A percentile compares a stretch with the other conserved stretches of the same genome.
Conservation (phyloP, 2,329 filamentous ascomycete genomes). For the Trichoderma sp. region DNA sequence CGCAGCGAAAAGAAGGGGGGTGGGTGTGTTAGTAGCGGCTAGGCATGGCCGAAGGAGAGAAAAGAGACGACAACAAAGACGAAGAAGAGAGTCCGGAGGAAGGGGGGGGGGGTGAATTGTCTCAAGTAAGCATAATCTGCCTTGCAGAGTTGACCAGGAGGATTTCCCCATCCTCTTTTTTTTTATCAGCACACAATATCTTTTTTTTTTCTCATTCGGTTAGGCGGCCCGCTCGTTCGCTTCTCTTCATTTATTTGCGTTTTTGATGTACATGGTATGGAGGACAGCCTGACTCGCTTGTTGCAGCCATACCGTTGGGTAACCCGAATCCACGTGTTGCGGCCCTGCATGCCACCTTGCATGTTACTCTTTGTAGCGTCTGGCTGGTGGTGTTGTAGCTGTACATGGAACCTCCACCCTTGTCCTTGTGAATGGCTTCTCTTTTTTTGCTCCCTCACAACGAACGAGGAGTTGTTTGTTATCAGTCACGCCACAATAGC, state of each 20-base stretch:
- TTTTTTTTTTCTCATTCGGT: neutral
- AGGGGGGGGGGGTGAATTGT: neutral
- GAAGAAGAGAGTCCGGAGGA: neutral
- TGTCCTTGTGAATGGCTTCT: neutral
- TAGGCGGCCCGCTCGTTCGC: neutral
- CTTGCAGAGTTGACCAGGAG: neutral
- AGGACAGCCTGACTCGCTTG: slow-evolving; percentile 16
- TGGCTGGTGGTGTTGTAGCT: neutral
- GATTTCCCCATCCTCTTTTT: neutral
- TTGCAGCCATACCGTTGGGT: slow-evolving; percentile 5
- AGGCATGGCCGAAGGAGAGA: neutral
- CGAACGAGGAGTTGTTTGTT: neutral
- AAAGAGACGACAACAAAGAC: too few relatives aligned
- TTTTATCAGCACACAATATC: neutral
- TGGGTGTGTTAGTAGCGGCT: neutral
- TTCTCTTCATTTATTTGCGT: neutral
- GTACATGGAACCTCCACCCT: neutral
- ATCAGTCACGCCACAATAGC: neutral
- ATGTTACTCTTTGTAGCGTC: neutral
- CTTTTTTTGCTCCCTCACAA: neutral
- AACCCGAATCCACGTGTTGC: slow-evolving; percentile 18
- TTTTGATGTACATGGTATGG: neutral
- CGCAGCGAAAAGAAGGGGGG: neutral
- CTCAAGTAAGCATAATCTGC: neutral
- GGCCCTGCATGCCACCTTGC: slow-evolving; percentile 13